Base-by-base conservation (phyloP, 1,284 basidiomycete genomes). In the Amylostereum areolatum region DNA sequence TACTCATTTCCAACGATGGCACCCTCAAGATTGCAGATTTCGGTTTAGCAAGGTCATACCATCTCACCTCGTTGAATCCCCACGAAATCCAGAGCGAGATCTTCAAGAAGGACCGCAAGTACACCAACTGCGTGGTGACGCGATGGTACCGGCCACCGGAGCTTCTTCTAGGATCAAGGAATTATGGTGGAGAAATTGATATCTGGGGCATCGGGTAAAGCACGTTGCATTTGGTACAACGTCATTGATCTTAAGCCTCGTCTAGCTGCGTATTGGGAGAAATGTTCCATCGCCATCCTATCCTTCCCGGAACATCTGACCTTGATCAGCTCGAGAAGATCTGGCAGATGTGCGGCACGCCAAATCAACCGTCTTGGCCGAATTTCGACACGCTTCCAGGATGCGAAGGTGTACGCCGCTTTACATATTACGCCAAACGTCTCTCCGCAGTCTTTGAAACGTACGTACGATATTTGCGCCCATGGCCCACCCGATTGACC, bases 121-220 rank as follows among this genome's bases (percentile, higher is more conserved):
- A 98, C 64, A 99, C 97, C 1, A 96, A 96, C 61, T 97, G 93
- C 68, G 97, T 99, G 28, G 96, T 99, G n/a, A 99, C 96, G 7
- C 74, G 95, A 40, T 99, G 97, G 96, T 99, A 99, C 64, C 83
- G 97, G 30, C 95, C 97, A 4, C 96, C 97, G 0, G 96, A 99
- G 70, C 74, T 99, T 2, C 72, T 99, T 12, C 77, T 98, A 4
- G 95, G 96, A 37, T 88, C 92, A 33, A 77, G 85, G 44, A 80
- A 89, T 56, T 99, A 99, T 62, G 92, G 92, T 3, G 90, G 92
- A 0, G 91, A 94, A 55, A 88, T 99, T 45, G 96, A 99, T 67
- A 85, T 99, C 64, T 99, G 96, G 97, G 94, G 95, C n/a, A 83
- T 98, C 46, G 96, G 95, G 78, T 94, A 63, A 59, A 83, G 34